Percentiles rank a stretch among this genome's conserved stretches.
phyloP scores from a whole-genome alignment of 2,329 filamentous ascomycete genomes.

The Aspergillaceae sp. region DNA sequence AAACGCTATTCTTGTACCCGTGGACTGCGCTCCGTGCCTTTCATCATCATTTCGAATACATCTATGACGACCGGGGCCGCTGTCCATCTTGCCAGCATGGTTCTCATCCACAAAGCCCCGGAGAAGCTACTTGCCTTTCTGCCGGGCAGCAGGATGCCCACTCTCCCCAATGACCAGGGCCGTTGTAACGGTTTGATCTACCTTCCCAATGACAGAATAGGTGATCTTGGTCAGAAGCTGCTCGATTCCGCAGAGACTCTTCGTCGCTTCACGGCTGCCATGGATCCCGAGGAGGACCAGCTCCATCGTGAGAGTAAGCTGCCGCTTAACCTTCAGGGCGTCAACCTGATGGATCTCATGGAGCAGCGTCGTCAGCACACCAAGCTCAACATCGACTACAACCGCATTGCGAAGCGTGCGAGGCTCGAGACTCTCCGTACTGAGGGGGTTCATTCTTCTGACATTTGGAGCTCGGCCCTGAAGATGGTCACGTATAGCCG shows the following conservation, averaged over 20 bases:
- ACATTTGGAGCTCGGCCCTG: conserved; percentile 21
- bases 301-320: conserved; percentile 1
- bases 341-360: conserved; percentile 4
- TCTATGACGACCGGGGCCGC: conserved; percentile 16
- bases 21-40: conserved; percentile 29
- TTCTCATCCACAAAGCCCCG: conserved; percentile 19
- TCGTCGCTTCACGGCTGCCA: conserved; percentile 4
- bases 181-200: conserved; percentile 22
- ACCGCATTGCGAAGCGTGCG: conserved; percentile 20
- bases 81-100: conserved; percentile 22
- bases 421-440: conserved; percentile 20
- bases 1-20: conserved; percentile 23
- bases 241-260: conserved; percentile 14
- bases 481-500: conserved; percentile 21
- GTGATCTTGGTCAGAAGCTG: conserved; percentile 10
- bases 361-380: conserved; percentile 16
- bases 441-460: conserved; percentile 15
- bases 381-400: conserved; percentile 16
- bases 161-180: conserved; percentile 10
- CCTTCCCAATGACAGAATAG: conserved; percentile 16
- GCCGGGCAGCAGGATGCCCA: conserved; percentile 17
- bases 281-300: conserved; percentile 6
- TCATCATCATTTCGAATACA: conserved; percentile 20
- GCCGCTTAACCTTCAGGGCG: neutral
- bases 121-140: conserved; percentile 23